phyloP scores from a whole-genome alignment of 495 filamentous ascomycete species.

The Aspergillus taichungensis region DNA sequence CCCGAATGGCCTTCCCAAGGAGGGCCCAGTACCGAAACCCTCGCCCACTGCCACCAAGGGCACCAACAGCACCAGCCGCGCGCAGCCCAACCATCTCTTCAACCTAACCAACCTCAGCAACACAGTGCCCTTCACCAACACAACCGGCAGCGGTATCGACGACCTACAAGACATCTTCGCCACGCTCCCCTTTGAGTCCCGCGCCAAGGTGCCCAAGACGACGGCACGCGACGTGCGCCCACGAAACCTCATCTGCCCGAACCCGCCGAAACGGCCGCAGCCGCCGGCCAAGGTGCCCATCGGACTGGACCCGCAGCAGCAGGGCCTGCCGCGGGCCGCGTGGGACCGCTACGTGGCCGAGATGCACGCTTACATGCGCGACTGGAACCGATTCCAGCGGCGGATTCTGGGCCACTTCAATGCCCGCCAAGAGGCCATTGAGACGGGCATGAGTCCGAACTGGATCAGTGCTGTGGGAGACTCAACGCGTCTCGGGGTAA shows the following conservation, averaged over 20 bases:
- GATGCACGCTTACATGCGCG: conserved; percentile 60
- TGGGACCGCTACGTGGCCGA: conserved; percentile 53
- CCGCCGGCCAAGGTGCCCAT: conserved; percentile 16
- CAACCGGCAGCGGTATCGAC: conserved; percentile 46
- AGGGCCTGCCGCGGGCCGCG: conserved; percentile 28
- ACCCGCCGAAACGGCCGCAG: conserved; percentile 49
- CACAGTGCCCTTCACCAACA: conserved; percentile 53
- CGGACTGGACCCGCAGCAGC: conserved; percentile 15
- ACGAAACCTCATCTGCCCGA: conserved; percentile 47
- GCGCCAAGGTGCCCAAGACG: conserved; percentile 29
- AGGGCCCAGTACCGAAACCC: conserved; percentile 5
- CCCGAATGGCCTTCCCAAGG: conserved; percentile 1
- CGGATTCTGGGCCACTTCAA: conserved; percentile 60
- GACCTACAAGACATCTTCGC: conserved; percentile 58
- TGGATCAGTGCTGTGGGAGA: conserved; percentile 54
- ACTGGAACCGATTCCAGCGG: conserved; percentile 58
- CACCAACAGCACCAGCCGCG: conserved; percentile 16
- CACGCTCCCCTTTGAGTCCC: conserved; percentile 66
- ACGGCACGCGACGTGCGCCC: conserved; percentile 21
- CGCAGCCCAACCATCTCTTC: conserved; percentile 30
- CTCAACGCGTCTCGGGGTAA: conserved; percentile 21
- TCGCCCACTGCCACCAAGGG: conserved; percentile 19
- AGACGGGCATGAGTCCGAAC: conserved; percentile 36
- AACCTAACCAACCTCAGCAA: conserved; percentile 58
- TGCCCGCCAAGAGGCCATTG: conserved; percentile 47